These are phyloP conservation scores for Prasinococcaceae sp. DNA, from an alignment of 139 green algal genomes.

Conservation along the genomic window DNA sequence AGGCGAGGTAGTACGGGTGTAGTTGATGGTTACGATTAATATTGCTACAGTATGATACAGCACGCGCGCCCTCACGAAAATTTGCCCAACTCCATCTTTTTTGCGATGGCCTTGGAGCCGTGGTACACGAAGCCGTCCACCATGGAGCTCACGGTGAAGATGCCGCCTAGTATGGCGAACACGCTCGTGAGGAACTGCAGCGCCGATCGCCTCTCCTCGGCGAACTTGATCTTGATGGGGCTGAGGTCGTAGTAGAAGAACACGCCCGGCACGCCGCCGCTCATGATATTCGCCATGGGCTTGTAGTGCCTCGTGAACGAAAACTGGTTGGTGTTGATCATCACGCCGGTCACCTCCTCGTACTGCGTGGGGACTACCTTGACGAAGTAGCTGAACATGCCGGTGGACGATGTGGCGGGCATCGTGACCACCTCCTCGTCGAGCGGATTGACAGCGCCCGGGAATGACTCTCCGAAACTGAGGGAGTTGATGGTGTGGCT, in stretches of 20 bases:
- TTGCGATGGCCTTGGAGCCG: conserved; percentile 55
- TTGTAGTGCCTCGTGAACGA: conserved; percentile 91
- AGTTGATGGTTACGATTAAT: no score
- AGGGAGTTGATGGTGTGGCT: conserved; percentile 70
- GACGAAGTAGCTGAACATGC: conserved; percentile 93
- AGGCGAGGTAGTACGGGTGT: no score
- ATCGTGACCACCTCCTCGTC: conserved; percentile 18
- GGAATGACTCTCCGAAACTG: conserved; percentile 50
- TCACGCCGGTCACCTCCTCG: conserved; percentile 34
- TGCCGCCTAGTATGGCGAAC: conserved; percentile 85
- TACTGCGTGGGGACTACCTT: conserved; percentile 93
- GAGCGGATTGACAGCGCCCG: conserved; percentile 30
- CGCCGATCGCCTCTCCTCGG: conserved; percentile 60
- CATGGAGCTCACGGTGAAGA: conserved; percentile 93
- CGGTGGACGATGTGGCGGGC: conserved; percentile 10
- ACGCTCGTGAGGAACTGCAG: conserved; percentile 81
- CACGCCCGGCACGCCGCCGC: conserved; percentile 57
- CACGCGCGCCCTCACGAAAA: no score
- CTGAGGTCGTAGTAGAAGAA: conserved; percentile 98
- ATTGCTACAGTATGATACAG: no score
- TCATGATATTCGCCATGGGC: neutral
- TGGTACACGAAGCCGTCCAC: conserved; percentile 80
- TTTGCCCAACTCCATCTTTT: conserved; percentile 98
- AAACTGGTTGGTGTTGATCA: conserved; percentile 82
- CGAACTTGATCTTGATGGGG: conserved; percentile 77